Evolutionary conservation across 352 stramenopile genomes (phyloP), one percentile per base, ranked within the genome.

Genomic region (Pythium monospermum): DNA sequence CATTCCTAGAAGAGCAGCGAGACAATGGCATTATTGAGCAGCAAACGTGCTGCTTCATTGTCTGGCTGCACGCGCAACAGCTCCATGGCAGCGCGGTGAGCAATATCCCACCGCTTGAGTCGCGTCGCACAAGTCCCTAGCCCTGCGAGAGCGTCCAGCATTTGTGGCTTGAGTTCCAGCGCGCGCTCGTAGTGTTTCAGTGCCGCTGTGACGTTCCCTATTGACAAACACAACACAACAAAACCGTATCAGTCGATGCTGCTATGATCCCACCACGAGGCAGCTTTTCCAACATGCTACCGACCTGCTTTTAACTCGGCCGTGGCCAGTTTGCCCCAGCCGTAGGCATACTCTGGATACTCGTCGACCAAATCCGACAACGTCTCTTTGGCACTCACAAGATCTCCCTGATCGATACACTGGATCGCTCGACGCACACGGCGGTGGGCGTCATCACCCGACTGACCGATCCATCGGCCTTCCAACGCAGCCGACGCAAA

Each of bases 271-370:
- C n/a, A n/a, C n/a, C n/a, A n/a, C n/a, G n/a, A n/a, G n/a, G n/a
- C n/a, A n/a, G n/a, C n/a, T n/a, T n/a, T n/a, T n/a, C n/a, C n/a
- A n/a, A n/a, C n/a, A n/a, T n/a, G n/a, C n/a, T n/a, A 70, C 58
- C 21, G 12, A 88, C 77, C 73, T 30, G 64, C 63, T 28, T 75
- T 71, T 23, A 90, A 77, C 50, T 85, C 67, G 1, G 79, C 66
- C 39, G 71, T 75, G 21, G 66, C 83, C n/a, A 92, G 69, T 41
- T 92, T 94, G 49, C 69, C 77, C 76, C 80, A 87, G 0, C 71
- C 83, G 53, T 83, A 87, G 10, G 76, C 80, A 30, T 78, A 94
- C 15, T 69, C 44, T 0, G 78, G 68, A 31, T 72, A 74, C 1
- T 68, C 57, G 3, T 72, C 52, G 3, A 89, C 69, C 0, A 91